These are phyloP conservation scores for Nicotiana rustica DNA, from an alignment of 305 asterid species.

Conservation along the genomic window DNA sequence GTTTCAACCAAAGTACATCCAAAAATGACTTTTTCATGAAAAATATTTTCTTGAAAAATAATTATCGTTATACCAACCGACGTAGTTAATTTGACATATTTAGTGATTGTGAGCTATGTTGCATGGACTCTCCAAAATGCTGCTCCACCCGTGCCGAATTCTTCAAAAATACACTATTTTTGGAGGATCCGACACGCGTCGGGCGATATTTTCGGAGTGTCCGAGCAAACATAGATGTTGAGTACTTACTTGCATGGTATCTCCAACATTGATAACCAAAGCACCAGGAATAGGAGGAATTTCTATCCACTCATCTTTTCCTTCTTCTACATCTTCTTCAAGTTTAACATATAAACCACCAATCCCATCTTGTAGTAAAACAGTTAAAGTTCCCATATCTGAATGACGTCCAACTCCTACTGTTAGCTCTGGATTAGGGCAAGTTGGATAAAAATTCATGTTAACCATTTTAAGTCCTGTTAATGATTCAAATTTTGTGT, in stretches of 20 bases:
- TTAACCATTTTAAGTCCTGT: conserved; percentile 46
- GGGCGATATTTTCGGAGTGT: no score
- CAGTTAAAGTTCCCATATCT: conserved; percentile 47
- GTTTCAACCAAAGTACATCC: no score
- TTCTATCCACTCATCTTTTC: conserved; percentile 45
- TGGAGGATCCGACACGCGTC: no score
- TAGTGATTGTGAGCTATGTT: no score
- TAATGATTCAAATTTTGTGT: conserved; percentile 40
- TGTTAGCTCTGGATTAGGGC: conserved; percentile 54
- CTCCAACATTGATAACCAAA: conserved; percentile 50
- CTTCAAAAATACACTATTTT: no score
- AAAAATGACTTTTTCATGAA: no score
- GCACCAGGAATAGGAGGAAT: conserved; percentile 50
- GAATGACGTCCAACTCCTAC: conserved; percentile 51
- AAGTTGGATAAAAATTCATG: conserved; percentile 51
- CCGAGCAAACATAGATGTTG: no score
- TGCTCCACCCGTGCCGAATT: accelerated
- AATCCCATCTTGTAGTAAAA: conserved; percentile 52
- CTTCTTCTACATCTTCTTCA: conserved; percentile 35
- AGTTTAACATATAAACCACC: conserved; percentile 53
- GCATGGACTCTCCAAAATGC: no score
- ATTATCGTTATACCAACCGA: no score
- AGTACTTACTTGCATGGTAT: conserved; percentile 45
- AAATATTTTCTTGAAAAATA: no score
- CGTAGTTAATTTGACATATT: no score